These are phyloP conservation scores for Tetrahymena elliotti DNA, from an alignment of 73 alveolate genomes.

Conservation along the genomic window DNA sequence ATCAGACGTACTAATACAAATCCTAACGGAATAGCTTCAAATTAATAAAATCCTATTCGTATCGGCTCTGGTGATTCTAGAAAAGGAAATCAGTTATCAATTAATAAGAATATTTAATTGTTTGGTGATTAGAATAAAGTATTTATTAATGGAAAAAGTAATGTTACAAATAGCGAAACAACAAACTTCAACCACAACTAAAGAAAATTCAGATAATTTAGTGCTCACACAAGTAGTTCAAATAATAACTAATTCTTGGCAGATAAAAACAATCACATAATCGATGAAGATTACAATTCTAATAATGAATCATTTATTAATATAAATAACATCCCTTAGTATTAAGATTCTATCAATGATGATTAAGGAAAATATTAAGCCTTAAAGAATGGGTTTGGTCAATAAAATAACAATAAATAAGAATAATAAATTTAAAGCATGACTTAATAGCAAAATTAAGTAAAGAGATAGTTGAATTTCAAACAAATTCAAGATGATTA, in stretches of 20 bases:
- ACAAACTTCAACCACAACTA: not conserved
- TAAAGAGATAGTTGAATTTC: not conserved
- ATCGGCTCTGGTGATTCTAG: not conserved
- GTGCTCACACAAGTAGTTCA: not conserved
- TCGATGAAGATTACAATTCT: not conserved
- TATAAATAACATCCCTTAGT: not conserved
- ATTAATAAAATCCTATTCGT: not conserved
- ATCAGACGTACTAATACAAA: not conserved
- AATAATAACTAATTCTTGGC: not conserved
- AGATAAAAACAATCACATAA: not conserved
- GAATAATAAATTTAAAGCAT: not conserved
- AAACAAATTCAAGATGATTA: not conserved
- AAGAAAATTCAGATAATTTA: not conserved
- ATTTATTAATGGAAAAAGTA: not conserved
- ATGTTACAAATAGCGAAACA: not conserved
- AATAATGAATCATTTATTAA: not conserved
- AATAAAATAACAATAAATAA: not conserved
- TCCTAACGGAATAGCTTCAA: not conserved
- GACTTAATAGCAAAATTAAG: not conserved
- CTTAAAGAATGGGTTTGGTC: not conserved
- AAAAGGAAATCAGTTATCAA: not conserved
- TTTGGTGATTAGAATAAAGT: not conserved
- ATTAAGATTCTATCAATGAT: not conserved
- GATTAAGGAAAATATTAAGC: not conserved
- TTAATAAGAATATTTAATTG: not conserved